Base-by-base conservation (phyloP, 208 protist species). In the Leishmania mexicana region DNA sequence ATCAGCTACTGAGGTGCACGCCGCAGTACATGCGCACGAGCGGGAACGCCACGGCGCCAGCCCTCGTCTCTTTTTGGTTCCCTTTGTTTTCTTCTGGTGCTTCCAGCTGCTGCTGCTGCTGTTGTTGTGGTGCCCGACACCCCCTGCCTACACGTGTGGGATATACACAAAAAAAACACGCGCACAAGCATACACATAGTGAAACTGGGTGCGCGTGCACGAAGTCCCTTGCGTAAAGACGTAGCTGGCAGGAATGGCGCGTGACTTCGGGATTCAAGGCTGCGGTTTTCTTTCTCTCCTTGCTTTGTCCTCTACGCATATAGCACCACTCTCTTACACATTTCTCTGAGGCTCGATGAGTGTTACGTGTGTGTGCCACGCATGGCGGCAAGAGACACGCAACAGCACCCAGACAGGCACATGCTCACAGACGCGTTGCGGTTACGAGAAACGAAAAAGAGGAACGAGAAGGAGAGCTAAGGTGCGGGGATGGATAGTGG, bases 1-100 rank as follows among this genome's bases (percentile, higher is more conserved):
- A 31, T 62, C 28, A 13, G 7, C 57, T 62, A 10, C 57, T 24
- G 57, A 62, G 57, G 57, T 62, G 28, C 57, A 31, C 57, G 57
- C 28, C 17, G 1, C 51, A 21, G 7, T 10, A 31, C 24, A 15
- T 31, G 24, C 24, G 28, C 57, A 67, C n/a, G 60, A 67, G 19
- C 7, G 24, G n/a, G 4, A 31, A 24, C 24, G n/a, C 60, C 60
- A 62, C 10, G 24, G 11, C 57, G 13, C 57, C 57, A 62, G 57
- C n/a, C 8, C 10, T 67, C n/a, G 31, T n/a, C 60, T 45, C 38
- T 21, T 80, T 62, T 58, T 62, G 38, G 68, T 72, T 71, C 42
- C 58, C 24, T 81, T 28, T 82, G 24, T 74, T 76, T 86, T 79
- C 13, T 71, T 71, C 17, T 47, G 24, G 60, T 81, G 62, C 35